Conservation (phyloP, 2,329 filamentous ascomycete species). For the Colletotrichum gloeosporioides region DNA sequence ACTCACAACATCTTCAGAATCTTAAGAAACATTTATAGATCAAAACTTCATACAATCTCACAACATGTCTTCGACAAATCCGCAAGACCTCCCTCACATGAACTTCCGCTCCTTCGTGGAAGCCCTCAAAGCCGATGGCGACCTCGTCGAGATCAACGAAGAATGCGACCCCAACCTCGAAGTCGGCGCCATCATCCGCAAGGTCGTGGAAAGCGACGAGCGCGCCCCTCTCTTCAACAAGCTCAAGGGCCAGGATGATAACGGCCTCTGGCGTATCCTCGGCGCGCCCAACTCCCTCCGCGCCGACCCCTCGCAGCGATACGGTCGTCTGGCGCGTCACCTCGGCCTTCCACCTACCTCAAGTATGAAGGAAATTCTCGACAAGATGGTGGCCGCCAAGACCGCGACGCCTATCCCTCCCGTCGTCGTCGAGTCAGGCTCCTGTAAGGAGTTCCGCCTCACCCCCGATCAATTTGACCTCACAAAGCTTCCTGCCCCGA, state of each 20-base stretch:
- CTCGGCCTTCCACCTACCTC: conserved; percentile 44
- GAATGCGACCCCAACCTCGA: conserved; percentile 51
- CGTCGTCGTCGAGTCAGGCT: conserved; percentile 37
- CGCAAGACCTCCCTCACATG: conserved; percentile 27
- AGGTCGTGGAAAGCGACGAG: conserved; percentile 47
- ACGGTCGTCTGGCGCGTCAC: conserved; percentile 46
- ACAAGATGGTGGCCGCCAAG: conserved; percentile 45
- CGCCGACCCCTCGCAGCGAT: conserved; percentile 33
- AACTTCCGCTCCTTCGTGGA: conserved; percentile 53
- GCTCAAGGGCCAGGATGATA: conserved; percentile 43
- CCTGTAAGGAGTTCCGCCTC: conserved; percentile 48
- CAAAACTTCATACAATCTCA: not conserved
- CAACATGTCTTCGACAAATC: not conserved
- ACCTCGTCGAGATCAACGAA: conserved; percentile 49
- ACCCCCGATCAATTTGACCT: conserved; percentile 46
- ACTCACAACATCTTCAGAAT: not conserved
- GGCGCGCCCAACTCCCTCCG: conserved; percentile 47
- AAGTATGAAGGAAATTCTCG: conserved; percentile 40
- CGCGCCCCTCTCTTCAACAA: conserved; percentile 60
- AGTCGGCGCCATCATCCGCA: conserved; percentile 50
- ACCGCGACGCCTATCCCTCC: conserved; percentile 34
- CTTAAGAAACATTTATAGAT: not conserved
- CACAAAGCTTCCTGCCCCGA: conserved; percentile 42
- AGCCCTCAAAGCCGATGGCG: conserved; percentile 43
- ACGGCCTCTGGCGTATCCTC: conserved; percentile 54